Base-by-base conservation (phyloP, 768 basidiomycete genomes). In the Fomitopsis pulvina region DNA sequence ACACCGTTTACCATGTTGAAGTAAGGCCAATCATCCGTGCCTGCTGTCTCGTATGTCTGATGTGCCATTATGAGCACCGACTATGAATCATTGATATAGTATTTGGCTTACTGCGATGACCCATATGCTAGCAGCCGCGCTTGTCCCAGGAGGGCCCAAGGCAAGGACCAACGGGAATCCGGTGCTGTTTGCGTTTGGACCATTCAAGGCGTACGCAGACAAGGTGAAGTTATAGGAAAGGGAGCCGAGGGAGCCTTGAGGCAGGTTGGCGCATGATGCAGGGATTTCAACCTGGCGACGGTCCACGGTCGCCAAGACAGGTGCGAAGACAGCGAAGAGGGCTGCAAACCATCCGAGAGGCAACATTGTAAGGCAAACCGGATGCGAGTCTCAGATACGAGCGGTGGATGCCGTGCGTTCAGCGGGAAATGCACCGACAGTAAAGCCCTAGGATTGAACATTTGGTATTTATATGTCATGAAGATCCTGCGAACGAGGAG, bases 41-140 rank as follows among this genome's bases (percentile, higher is more conserved):
- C 76, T 58, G 62, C 77, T 12, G 77, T 75, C 22, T 68, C 68
- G 43, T 64, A 75, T 2, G 77, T 78, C 76, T 77, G 41, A 10
- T 22, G 9, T 41, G 6, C 6, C 16, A 42, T 3, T 42, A 4
- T 4, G 26, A 6, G 18, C 14, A 18, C 41, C 41, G 10, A 42
- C 14, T 18, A 42, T 22, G 14, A 4, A 4, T 5, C 41, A n/a
- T 4, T 4, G 10, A 24, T 42, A 4, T 24, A 28, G 24, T 11
- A 65, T n/a, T 4, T 20, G 9, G 20, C 71, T 29, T 52, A 77
- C 76, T 32, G 74, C 73, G n/a, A 74, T 67, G 11, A 72, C 69
- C 50, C 74, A 37, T 64, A 43, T 73, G 67, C 16, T 57, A 55
- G 21, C 67, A 61, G 20, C 75, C 75, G 1, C 59, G 44, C 26